A percentile compares a stretch with the other conserved stretches of the same genome.
Evolutionary conservation across 768 basidiomycete species (phyloP).

Genomic region (Leucogyrophana mollusca): DNA sequence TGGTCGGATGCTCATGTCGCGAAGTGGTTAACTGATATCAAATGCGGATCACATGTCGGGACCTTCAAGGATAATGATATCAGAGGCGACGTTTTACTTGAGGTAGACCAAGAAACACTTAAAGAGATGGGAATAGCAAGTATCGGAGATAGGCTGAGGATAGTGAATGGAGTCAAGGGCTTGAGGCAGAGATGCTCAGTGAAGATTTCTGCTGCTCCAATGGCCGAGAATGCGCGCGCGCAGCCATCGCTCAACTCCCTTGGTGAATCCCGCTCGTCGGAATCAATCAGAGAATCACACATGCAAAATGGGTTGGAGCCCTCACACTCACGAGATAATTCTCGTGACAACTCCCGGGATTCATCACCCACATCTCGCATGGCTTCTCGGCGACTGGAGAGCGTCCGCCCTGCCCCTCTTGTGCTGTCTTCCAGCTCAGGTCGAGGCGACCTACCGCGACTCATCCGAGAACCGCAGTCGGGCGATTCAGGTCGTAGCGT

Average conservation of each 20-base stretch:
- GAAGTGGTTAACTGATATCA: slow-evolving; percentile 77
- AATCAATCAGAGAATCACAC: slow-evolving; percentile 5
- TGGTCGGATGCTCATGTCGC: slow-evolving; percentile 74
- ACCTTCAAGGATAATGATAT: slow-evolving; percentile 88
- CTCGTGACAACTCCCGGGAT: slow-evolving; percentile 16
- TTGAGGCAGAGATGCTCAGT: slow-evolving; percentile 60
- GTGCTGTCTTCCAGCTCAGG: slow-evolving; percentile 57
- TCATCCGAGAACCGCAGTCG: slow-evolving; percentile 58
- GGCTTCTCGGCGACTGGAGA: slow-evolving; percentile 51
- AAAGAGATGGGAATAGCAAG: slow-evolving; percentile 89
- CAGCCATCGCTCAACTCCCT: neutral
- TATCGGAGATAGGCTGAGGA: slow-evolving; percentile 89
- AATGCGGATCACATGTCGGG: slow-evolving; percentile 64
- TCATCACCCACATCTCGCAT: slow-evolving; percentile 28
- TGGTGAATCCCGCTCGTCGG: slow-evolving; percentile 4
- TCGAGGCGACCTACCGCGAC: slow-evolving; percentile 66
- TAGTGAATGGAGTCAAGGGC: slow-evolving; percentile 80
- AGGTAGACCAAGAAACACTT: slow-evolving; percentile 82
- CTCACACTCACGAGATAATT: slow-evolving; percentile 21
- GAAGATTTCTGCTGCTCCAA: slow-evolving; percentile 5
- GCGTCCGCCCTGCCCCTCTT: slow-evolving; percentile 77
- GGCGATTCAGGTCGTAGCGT: slow-evolving; percentile 51
- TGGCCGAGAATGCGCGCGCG: neutral
- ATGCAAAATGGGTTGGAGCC: slow-evolving; percentile 6
- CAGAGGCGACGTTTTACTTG: slow-evolving; percentile 85